Percentiles rank a stretch among this genome's conserved stretches.
Evolutionary conservation across 2,329 filamentous ascomycete genomes (phyloP).

Genomic region (Aspergillus tubingensis): DNA sequence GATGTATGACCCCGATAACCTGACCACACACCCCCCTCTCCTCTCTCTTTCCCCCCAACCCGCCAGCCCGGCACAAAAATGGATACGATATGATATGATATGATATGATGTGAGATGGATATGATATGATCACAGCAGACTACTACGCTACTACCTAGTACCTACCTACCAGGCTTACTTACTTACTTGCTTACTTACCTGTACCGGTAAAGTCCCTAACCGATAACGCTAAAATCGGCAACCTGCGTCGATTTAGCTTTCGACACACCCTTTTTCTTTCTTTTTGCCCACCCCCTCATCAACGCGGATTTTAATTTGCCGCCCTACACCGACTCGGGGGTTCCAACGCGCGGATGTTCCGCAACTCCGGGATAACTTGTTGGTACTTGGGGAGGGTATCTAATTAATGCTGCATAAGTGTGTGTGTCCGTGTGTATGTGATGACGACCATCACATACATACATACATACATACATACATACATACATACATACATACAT

Average conservation of each 20-base stretch:
- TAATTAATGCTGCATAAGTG: too few relatives aligned
- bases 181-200: too few relatives aligned
- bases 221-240: neutral
- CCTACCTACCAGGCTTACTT: too few relatives aligned
- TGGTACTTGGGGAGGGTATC: too few relatives aligned
- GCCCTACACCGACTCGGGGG: neutral
- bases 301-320: neutral
- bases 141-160: too few relatives aligned
- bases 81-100: neutral
- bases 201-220: too few relatives aligned
- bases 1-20: conserved; percentile 1
- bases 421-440: too few relatives aligned
- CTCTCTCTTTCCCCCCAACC: neutral
- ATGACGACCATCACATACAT: too few relatives aligned
- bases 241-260: conserved; percentile 2
- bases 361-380: too few relatives aligned
- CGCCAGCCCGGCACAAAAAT: neutral
- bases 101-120: conserved; percentile 11
- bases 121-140: conserved; percentile 10
- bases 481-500: too few relatives aligned
- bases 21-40: neutral
- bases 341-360: neutral
- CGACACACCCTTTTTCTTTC: neutral
- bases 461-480: too few relatives aligned
- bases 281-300: neutral